Evolutionary conservation across 2,329 filamentous ascomycete species (phyloP), one percentile per base, ranked within the genome.

Genomic region (Botrytis fragariae): DNA sequence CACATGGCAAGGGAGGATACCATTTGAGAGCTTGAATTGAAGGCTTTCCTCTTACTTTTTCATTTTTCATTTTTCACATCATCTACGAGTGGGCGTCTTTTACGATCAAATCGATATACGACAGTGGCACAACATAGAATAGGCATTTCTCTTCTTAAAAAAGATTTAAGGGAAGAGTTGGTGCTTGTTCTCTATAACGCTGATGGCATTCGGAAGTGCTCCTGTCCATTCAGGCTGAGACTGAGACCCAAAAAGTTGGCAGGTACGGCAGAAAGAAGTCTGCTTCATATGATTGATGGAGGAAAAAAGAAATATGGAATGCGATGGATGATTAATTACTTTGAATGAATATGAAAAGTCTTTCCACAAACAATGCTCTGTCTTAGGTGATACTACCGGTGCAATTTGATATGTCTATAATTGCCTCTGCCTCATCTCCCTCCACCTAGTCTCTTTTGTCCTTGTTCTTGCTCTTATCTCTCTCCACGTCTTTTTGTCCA

Each of bases 131-230:
- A 71, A 65, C 20, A 35, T 72, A 73, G 74, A 68, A 63, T 74
- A 72, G 75, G 76, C 75, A 76, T 76, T 72, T 69, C 32, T 71
- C 74, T 74, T 74, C 74, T 76, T 70, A 69, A 62, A 75, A 59
- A 60, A 75, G 57, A 57, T 60, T 54, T 72, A 76, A 75, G 74
- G 74, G 74, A 75, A 71, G 74, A 78, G 44, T 54, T 77, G 71
- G 62, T 73, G 72, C 72, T 73, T 73, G 72, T 75, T 71, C 73
- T 75, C 77, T 75, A 74, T 76, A 73, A 77, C 77, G 79, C 79
- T 79, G 78, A 80, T 81, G 80, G 80, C 78, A 80, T 77, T 81
- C 76, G 80, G 80, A 81, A 81, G 80, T 81, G 80, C 80, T 81
- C 80, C 79, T 79, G 79, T 78, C 79, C 80, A 81, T 81, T 77